phyloP scores from a whole-genome alignment of 179 eudicot species.

The Nepenthes alata region DNA sequence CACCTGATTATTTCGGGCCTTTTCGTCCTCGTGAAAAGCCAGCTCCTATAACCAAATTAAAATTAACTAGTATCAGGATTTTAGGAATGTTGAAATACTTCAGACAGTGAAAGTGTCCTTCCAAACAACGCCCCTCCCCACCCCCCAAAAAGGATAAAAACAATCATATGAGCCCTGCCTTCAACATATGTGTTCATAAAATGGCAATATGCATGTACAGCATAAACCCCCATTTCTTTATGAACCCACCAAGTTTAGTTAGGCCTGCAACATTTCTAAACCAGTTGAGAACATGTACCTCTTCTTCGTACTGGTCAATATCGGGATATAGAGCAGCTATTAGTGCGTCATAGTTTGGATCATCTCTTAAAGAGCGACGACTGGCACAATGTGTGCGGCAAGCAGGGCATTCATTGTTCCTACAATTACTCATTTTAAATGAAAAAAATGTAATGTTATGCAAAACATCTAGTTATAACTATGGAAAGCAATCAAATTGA shows the following conservation, averaged over 20 bases:
- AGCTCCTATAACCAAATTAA: constrained; percentile 42
- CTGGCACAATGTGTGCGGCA: constrained; percentile 99
- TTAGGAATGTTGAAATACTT: neutral
- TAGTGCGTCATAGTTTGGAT: constrained; percentile 74
- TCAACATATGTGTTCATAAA: too few relatives aligned
- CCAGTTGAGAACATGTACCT: constrained; percentile 36
- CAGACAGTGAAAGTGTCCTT: neutral
- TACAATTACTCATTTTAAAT: constrained; percentile 14
- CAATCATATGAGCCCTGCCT: neutral
- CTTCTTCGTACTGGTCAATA: constrained; percentile 85
- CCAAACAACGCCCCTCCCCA: neutral
- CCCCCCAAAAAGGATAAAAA: neutral
- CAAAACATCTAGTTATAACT: neutral
- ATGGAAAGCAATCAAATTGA: neutral
- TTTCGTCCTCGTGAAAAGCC: constrained; percentile 81
- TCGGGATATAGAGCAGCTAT: constrained; percentile 72
- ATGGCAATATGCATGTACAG: too few relatives aligned
- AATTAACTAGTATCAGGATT: neutral
- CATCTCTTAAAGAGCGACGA: constrained; percentile 96
- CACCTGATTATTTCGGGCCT: constrained; percentile 73
- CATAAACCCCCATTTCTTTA: too few relatives aligned
- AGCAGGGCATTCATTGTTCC: constrained; percentile 98
- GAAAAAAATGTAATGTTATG: neutral
- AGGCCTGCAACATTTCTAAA: neutral
- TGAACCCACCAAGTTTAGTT: neutral